A percentile compares a stretch with the other conserved stretches of the same genome.
These are phyloP conservation scores for Handroanthus guayacan DNA, from an alignment of 257 asterid species.

Conservation along the genomic window DNA sequence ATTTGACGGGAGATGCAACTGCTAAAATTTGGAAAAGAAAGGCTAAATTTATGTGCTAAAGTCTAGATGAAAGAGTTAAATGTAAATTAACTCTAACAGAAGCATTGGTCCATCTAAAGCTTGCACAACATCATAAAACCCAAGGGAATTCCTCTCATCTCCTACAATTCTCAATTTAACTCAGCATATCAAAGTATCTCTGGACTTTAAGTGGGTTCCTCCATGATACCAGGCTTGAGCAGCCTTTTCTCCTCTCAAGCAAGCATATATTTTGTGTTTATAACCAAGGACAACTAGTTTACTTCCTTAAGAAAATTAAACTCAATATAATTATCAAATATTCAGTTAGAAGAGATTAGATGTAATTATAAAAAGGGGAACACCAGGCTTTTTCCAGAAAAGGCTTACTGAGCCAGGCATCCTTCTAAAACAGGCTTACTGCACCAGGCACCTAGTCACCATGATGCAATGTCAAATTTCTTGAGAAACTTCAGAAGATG, in stretches of 20 bases:
- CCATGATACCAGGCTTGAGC: constrained; percentile 14
- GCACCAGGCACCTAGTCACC: constrained; percentile 9
- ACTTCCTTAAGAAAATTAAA: neutral
- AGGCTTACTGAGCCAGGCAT: constrained; percentile 1
- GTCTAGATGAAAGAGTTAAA: neutral
- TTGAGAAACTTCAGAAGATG: constrained; percentile 18
- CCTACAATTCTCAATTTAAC: neutral
- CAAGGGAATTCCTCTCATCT: neutral
- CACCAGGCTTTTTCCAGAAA: constrained; percentile 3
- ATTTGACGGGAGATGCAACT: constrained; percentile 1
- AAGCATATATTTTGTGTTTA: neutral
- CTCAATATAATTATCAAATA: neutral
- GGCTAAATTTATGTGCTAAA: no score
- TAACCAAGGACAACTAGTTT: neutral
- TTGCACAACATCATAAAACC: no score
- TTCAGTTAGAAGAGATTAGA: constrained; percentile 11
- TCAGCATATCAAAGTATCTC: neutral
- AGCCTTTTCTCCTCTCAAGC: constrained; percentile 12
- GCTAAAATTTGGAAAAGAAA: neutral
- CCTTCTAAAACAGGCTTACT: constrained; percentile 11
- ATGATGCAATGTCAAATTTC: constrained; percentile 15
- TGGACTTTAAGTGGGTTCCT: constrained; percentile 3
- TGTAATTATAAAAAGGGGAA: neutral
- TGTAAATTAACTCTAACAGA: constrained; percentile 19
- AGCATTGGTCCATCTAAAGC: constrained; percentile 5